These are phyloP conservation scores for Isabelozyma gotoi DNA, from an alignment of 805 yeast genomes.

Conservation along the genomic window DNA sequence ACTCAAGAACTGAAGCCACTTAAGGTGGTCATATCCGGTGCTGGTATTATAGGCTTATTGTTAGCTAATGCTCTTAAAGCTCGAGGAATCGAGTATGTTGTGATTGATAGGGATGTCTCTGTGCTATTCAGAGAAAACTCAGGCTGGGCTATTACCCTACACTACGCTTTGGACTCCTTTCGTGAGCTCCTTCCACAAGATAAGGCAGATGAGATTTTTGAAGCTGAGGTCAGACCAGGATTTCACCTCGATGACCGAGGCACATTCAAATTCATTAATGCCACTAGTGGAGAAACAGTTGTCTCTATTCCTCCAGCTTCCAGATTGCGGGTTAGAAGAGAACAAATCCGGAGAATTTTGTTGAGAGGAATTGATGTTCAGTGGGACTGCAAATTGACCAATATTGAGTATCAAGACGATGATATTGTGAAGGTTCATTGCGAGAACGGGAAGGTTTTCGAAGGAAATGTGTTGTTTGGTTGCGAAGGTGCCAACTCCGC, in stretches of 20 bases:
- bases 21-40: constrained; percentile 8
- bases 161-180: constrained; percentile 25
- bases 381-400: constrained; percentile 20
- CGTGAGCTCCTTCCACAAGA: constrained; percentile 17
- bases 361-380: constrained; percentile 21
- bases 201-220: constrained; percentile 16
- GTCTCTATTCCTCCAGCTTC: constrained; percentile 27
- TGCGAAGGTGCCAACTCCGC: constrained; percentile 25
- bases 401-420: constrained; percentile 6
- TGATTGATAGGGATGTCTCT: constrained; percentile 25
- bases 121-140: constrained; percentile 19
- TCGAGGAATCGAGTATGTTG: constrained; percentile 17
- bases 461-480: constrained; percentile 20
- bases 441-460: constrained; percentile 11
- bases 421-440: constrained; percentile 9
- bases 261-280: constrained; percentile 25
- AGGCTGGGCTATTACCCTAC: constrained; percentile 32
- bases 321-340: constrained; percentile 26
- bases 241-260: constrained; percentile 26
- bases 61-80: constrained; percentile 23
- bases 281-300: constrained; percentile 21
- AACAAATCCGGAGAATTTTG: constrained; percentile 21
- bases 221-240: constrained; percentile 21
- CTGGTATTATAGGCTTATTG: constrained; percentile 20
- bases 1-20: not conserved